phyloP scores from a whole-genome alignment of 176 grass and related monocot species.

The Musa schizocarpa region DNA sequence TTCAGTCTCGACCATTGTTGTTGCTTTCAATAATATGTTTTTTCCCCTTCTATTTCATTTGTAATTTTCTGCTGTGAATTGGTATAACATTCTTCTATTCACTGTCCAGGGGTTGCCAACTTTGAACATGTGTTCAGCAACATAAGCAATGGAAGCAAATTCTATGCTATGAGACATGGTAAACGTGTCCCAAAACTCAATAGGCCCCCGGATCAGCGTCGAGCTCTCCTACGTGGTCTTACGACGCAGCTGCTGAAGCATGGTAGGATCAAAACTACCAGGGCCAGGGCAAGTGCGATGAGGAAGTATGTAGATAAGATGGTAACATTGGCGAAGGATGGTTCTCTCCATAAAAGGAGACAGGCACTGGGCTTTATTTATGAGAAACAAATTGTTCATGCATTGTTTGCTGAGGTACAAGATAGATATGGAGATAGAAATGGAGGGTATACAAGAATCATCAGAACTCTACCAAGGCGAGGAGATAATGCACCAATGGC shows the following conservation, averaged over 20 bases:
- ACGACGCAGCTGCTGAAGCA: conserved; percentile 74
- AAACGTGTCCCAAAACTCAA: conserved; percentile 62
- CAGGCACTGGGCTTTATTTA: conserved; percentile 77
- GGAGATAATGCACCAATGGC: conserved; percentile 95
- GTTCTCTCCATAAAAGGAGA: conserved; percentile 91
- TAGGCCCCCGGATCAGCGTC: conserved; percentile 78
- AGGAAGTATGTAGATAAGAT: conserved; percentile 77
- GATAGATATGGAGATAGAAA: conserved; percentile 79
- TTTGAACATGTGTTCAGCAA: conserved; percentile 43
- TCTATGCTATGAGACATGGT: conserved; percentile 80
- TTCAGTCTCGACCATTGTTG: neutral
- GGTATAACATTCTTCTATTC: neutral
- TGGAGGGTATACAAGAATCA: conserved; percentile 83
- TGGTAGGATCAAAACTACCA: conserved; percentile 86
- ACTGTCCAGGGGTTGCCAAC: conserved; percentile 26
- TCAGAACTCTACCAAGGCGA: conserved; percentile 64
- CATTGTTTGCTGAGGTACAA: conserved; percentile 67
- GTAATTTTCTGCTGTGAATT: neutral
- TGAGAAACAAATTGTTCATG: conserved; percentile 84
- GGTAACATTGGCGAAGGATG: conserved; percentile 87
- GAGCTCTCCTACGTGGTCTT: conserved; percentile 66
- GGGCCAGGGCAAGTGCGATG: conserved; percentile 78
- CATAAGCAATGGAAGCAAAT: conserved; percentile 46
- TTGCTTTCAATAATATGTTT: neutral
- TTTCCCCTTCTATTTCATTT: neutral